Conservation (phyloP, 495 filamentous ascomycete genomes). For the Niebla homalea region DNA sequence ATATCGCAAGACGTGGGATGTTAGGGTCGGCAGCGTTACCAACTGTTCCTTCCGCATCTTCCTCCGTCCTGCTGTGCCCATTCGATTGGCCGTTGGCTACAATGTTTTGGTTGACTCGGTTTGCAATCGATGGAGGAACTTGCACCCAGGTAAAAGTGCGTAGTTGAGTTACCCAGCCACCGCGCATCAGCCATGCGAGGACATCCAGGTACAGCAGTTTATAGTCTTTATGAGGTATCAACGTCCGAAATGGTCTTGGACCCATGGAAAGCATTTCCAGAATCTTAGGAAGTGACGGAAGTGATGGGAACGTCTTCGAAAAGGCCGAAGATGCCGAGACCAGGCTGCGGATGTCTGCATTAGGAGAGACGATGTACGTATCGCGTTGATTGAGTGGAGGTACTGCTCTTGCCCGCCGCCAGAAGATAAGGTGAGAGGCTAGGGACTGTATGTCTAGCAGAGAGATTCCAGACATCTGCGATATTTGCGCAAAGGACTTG, state of each 20-base stretch:
- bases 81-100: background rate
- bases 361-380: slow-evolving; percentile 87
- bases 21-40: background rate
- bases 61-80: background rate
- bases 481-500: slow-evolving; percentile 73
- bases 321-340: slow-evolving; percentile 59
- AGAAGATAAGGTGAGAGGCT: slow-evolving; percentile 86
- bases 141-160: slow-evolving; percentile 77
- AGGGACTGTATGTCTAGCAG: slow-evolving; percentile 69
- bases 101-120: slow-evolving; percentile 30
- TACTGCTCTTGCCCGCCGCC: slow-evolving; percentile 83
- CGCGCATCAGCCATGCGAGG: slow-evolving; percentile 80
- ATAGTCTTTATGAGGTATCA: slow-evolving; percentile 82
- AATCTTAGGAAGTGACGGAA: slow-evolving; percentile 73
- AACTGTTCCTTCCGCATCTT: background rate
- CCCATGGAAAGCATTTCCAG: slow-evolving; percentile 60
- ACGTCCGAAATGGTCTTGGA: slow-evolving; percentile 63
- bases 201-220: slow-evolving; percentile 77
- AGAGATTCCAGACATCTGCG: slow-evolving; percentile 55
- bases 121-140: slow-evolving; percentile 35
- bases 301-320: slow-evolving; percentile 60
- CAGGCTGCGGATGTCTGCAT: slow-evolving; percentile 67
- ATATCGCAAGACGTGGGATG: slow-evolving; percentile 6
- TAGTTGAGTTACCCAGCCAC: slow-evolving; percentile 84
- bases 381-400: slow-evolving; percentile 81